Evolutionary conservation across 495 filamentous ascomycete genomes (phyloP), one percentile per base, ranked within the genome.

Genomic region (Bombardia bombarda): DNA sequence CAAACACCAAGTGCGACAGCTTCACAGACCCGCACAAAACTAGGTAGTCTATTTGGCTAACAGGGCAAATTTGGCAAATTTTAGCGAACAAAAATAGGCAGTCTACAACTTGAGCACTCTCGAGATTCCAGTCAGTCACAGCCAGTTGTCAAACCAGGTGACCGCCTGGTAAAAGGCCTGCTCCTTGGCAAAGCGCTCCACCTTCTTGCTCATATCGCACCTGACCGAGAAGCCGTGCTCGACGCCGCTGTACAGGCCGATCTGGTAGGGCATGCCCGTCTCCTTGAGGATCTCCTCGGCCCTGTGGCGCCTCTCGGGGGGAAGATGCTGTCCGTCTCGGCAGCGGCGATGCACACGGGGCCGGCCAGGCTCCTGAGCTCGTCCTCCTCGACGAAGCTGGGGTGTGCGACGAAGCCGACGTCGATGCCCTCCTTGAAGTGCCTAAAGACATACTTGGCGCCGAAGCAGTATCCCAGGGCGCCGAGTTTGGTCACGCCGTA

Each of bases 111-210:
- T n/a, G n/a, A n/a, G n/a, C n/a, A n/a, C n/a, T n/a, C n/a, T n/a
- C n/a, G n/a, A n/a, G n/a, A n/a, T n/a, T n/a, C n/a, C n/a, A n/a
- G n/a, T n/a, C n/a, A 74, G 36, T 62, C 37, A 68, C 34, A 78
- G 63, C 41, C 58, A 61, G 33, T 61, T 52, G 42, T 84, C 73
- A 55, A 93, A 92, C 87, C 88, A 95, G 35, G 61, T 55, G 34
- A 89, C 70, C 40, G 87, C 86, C 69, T 93, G 87, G 42, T 72
- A 56, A 57, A 92, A 92, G 20, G 87, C 87, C 67, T 83, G 78
- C 69, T 95, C 86, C 74, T 89, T 90, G 37, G 86, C 83, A 47
- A 72, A 92, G 70, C 80, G 86, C 60, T 76, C 61, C 32, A 64
- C 40, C 56, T 74, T 77, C 42, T 81, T 71, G 49, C 47, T 74